Evolutionary conservation across 768 basidiomycete species (phyloP), one percentile per base, ranked within the genome.

Genomic region (Dentipellis fragilis): DNA sequence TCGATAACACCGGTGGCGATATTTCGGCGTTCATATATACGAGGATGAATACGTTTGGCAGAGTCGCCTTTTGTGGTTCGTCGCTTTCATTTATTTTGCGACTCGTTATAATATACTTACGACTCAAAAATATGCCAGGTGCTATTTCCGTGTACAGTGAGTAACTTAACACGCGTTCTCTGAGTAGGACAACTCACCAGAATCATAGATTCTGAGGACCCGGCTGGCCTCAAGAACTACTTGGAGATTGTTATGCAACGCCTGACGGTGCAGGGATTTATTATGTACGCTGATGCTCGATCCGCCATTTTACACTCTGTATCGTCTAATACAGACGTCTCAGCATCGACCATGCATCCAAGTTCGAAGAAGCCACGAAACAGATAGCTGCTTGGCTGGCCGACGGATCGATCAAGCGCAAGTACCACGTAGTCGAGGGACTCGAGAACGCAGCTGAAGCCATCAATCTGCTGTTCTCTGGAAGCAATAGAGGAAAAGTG

Each of bases 101-200:
- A 19, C 11, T 4, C 0, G n/a, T 46, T 10, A 23, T 11, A 34
- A 55, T 17, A 47, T 47, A 17, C 36, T n/a, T 51, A 59, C 4
- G 29, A 46, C 21, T 19, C 47, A 57, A 45, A 29, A 29, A 29
- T 29, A 61, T 11, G 29, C 34, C 14, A 88, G 86, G 88, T 54
- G 89, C 88, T 34, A 94, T 96, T 59, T 89, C 92, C 42, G 78
- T 79, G 21, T 94, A 93, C 66, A 90, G 86, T 87, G 58, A 45
- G 42, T 45, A n/a, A 4, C 42, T n/a, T 45, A 9, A 54, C 81
- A 68, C 8, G 14, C 17, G 19, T 9, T 3, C 16, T 45, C n/a
- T n/a, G n/a, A n/a, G n/a, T 10, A 19, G 29, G 29, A 29, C 6
- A 29, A 29, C 42, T 45, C 8, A 45, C 10, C 3, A 16, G n/a